These are phyloP conservation scores for Ophiostoma pallidulum DNA, from an alignment of 2,329 filamentous ascomycete species.

Conservation along the genomic window DNA sequence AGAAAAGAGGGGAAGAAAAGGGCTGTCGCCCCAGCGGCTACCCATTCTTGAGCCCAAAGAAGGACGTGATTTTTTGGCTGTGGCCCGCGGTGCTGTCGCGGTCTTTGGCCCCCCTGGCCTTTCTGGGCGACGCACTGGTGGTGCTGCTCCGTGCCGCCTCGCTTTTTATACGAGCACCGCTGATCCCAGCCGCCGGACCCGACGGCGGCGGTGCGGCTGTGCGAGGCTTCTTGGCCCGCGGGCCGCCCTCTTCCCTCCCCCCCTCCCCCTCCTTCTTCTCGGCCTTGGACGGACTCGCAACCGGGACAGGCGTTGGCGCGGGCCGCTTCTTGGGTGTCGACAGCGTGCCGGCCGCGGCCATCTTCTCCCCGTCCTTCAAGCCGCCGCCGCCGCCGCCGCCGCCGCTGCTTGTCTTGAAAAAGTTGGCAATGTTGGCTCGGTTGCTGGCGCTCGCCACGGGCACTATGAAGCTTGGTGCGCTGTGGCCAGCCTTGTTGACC, in stretches of 20 bases:
- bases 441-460: conserved; percentile 79
- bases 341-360: not conserved
- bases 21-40: not conserved
- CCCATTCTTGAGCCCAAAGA: conserved; percentile 5
- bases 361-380: too few relatives aligned
- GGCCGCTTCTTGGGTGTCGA: not conserved
- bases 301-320: too few relatives aligned
- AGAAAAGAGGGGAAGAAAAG: too few relatives aligned
- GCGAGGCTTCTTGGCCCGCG: not conserved
- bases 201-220: not conserved
- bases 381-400: too few relatives aligned
- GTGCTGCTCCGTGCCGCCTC: too few relatives aligned
- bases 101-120: not conserved
- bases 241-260: not conserved
- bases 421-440: conserved; percentile 88
- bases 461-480: conserved; percentile 73
- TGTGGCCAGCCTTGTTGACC: conserved; percentile 89
- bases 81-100: not conserved
- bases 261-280: not conserved
- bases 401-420: conserved; percentile 58
- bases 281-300: not conserved
- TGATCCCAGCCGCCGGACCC: too few relatives aligned
- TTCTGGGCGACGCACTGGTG: too few relatives aligned
- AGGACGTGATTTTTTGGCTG: conserved; percentile 12
- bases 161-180: too few relatives aligned